These are phyloP conservation scores for Colletotrichum falcatum DNA, from an alignment of 2,329 filamentous ascomycete genomes.

Conservation along the genomic window DNA sequence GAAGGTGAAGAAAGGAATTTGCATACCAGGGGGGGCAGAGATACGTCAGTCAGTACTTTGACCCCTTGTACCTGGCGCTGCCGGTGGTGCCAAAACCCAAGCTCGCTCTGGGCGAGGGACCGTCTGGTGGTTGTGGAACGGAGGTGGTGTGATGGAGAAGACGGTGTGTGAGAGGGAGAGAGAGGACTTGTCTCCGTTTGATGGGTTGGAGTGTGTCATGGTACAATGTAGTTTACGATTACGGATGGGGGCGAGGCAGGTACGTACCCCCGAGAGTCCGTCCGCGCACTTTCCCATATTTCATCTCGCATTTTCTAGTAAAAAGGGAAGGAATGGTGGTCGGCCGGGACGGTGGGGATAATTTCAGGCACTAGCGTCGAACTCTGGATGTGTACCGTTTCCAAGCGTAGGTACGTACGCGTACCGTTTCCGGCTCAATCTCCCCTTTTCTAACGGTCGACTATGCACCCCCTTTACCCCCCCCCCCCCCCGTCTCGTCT, in stretches of 20 bases:
- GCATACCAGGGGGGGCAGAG: no score
- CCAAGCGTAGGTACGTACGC: no score
- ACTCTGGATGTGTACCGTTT: no score
- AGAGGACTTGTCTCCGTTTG: no score
- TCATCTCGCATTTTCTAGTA: background rate
- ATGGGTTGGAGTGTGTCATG: no score
- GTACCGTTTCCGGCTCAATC: background rate
- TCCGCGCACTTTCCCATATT: background rate
- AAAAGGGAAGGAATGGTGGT: background rate
- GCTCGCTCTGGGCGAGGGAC: conserved; percentile 29
- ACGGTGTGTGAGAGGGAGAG: background rate
- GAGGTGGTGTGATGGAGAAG: background rate
- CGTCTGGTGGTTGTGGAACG: conserved; percentile 26
- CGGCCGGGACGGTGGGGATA: background rate
- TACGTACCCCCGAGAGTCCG: background rate
- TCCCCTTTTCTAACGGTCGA: background rate
- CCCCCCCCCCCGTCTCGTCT: background rate
- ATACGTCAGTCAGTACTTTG: conserved; percentile 31
- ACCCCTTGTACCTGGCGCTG: conserved; percentile 35
- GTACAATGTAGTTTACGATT: no score
- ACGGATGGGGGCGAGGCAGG: no score
- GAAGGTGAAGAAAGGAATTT: conserved; percentile 39
- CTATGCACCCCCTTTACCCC: background rate
- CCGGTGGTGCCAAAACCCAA: conserved; percentile 32
- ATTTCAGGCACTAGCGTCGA: no score